Evolutionary conservation across 2,329 filamentous ascomycete genomes (phyloP).

Genomic region (Apiospora malaysiana): DNA sequence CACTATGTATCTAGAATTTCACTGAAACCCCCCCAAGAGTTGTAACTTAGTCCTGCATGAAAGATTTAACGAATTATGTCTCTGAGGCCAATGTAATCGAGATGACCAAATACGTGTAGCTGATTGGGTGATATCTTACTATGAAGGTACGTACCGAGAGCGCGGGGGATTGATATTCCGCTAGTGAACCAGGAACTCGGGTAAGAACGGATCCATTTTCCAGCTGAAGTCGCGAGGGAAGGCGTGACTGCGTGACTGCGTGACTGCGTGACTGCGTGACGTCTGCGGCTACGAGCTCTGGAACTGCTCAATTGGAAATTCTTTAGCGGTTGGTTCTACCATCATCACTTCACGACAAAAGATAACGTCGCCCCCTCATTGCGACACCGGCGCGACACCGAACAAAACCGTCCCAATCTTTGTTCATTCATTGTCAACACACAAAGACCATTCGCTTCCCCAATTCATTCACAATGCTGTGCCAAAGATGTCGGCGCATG

Average conservation of each 20-base stretch:
- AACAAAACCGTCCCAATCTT: not conserved
- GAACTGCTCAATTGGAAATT: not conserved
- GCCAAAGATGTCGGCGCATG: constrained; percentile 6
- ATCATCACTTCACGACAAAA: not conserved
- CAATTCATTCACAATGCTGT: not conserved
- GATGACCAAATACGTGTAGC: not conserved
- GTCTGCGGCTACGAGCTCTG: not conserved
- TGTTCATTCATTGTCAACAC: not conserved
- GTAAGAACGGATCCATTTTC: not conserved
- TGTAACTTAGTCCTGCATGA: no score
- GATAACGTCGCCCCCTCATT: not conserved
- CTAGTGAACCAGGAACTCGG: not conserved
- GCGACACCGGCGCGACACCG: no score
- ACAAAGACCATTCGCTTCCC: not conserved
- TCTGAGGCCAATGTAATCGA: not conserved
- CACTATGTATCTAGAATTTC: no score
- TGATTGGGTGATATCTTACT: not conserved
- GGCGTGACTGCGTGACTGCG: no score
- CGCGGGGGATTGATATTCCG: not conserved
- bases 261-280: no score
- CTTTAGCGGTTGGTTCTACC: not conserved
- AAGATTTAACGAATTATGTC: not conserved
- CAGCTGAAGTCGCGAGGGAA: not conserved
- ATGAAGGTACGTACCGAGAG: not conserved
- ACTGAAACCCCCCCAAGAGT: no score